These are phyloP conservation scores for Cytospora chrysosperma DNA, from an alignment of 2,329 filamentous ascomycete genomes.

Conservation along the genomic window DNA sequence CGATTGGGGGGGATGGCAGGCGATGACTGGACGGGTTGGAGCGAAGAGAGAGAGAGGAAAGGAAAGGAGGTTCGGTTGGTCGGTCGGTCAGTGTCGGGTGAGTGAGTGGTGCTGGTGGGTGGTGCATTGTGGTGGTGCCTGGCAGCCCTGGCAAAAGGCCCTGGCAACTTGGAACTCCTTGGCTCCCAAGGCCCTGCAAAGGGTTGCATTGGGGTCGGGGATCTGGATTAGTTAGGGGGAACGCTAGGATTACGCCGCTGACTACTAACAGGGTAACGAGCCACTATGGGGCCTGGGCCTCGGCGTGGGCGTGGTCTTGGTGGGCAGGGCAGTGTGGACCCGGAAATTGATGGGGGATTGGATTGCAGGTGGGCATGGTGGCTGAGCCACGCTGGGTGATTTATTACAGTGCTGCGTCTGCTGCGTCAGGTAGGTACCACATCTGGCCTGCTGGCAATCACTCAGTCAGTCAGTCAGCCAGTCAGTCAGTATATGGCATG, in stretches of 20 bases:
- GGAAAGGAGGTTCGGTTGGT: background rate
- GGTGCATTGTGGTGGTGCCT: too few species aligned
- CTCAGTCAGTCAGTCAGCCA: too few species aligned
- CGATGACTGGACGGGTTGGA: background rate
- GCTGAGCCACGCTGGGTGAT: background rate
- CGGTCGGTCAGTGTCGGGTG: background rate
- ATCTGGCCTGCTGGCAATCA: too few species aligned
- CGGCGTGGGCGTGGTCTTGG: background rate
- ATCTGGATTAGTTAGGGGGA: slow-evolving; percentile 1
- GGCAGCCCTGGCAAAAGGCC: too few species aligned
- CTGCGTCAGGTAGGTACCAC: too few species aligned
- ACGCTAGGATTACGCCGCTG: slow-evolving; percentile 10
- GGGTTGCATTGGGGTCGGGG: too few species aligned
- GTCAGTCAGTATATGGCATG: too few species aligned
- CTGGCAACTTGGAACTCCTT: too few species aligned
- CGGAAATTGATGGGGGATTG: background rate
- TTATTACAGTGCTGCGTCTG: too few species aligned
- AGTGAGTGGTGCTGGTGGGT: too few species aligned
- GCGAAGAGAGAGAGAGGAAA: background rate
- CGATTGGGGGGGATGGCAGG: background rate
- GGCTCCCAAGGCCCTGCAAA: background rate
- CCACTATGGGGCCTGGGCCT: slow-evolving; percentile 3
- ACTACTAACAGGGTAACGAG: slow-evolving; percentile 2
- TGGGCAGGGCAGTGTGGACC: background rate
- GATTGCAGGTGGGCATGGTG: background rate